Evolutionary conservation across 192 early-diverging fungal species (phyloP).

Genomic region (Dispira simplex): DNA sequence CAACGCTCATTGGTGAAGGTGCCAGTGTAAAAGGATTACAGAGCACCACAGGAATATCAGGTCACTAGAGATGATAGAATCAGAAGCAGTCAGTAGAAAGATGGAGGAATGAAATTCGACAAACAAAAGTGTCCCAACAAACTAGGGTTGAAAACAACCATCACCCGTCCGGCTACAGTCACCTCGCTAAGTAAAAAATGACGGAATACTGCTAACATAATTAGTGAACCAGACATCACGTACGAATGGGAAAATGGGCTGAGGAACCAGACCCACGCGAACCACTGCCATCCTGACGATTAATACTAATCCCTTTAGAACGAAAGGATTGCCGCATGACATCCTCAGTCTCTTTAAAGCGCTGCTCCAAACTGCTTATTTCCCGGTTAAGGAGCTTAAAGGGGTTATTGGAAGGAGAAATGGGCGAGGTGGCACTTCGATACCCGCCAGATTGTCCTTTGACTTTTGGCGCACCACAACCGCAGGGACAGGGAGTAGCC

Average conservation of each 20-base stretch:
- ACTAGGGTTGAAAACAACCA: not conserved
- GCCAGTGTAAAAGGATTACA: not conserved
- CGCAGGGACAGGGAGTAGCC: not conserved
- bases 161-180: no score
- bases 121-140: not conserved
- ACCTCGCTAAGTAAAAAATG: not conserved
- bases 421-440: not conserved
- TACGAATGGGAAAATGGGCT: not conserved
- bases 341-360: slow-evolving; percentile 6
- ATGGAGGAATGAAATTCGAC: no score
- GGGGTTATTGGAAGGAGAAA: not conserved
- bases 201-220: not conserved
- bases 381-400: slow-evolving; percentile 3
- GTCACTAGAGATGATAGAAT: no score
- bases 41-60: not conserved
- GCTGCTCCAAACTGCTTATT: slow-evolving; percentile 6
- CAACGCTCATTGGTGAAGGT: not conserved
- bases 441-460: not conserved
- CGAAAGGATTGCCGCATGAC: slow-evolving; percentile 5
- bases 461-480: not conserved
- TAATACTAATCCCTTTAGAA: not conserved
- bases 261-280: not conserved
- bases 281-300: not conserved
- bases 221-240: not conserved
- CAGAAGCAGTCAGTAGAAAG: no score